Percentiles rank a stretch among this genome's conserved stretches.
phyloP scores from a whole-genome alignment of 176 grass and related monocot species.

The Triticum aestivum region IWGSC_CS_RefSeq_v2.1 NC_057808.1:443129829-443130328 shows the following conservation, averaged over 20 bases:
- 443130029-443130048: conserved; percentile 63
- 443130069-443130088: conserved; percentile 52
- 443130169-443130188: conserved; percentile 94
- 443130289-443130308: conserved; percentile 98
- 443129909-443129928: conserved; percentile 49
- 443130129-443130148: neutral
- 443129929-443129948: conserved; percentile 35
- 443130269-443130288: conserved; percentile 97
- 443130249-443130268: conserved; percentile 95
- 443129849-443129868: conserved; percentile 62
- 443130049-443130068: conserved; percentile 5
- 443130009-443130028: conserved; percentile 38
- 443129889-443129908: conserved; percentile 49
- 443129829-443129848: neutral
- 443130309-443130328: conserved; percentile 94
- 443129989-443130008: conserved; percentile 33
- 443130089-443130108: conserved; percentile 39
- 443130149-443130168: neutral
- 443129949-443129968: neutral
- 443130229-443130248: conserved; percentile 99
- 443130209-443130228: conserved; percentile 91
- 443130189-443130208: conserved; percentile 97
- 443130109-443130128: neutral
- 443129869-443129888: conserved; percentile 72
- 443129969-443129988: conserved; percentile 24